Evolutionary conservation across 176 grass and related monocot genomes (phyloP).

Genomic region (Phoenix roebelenii): DNA sequence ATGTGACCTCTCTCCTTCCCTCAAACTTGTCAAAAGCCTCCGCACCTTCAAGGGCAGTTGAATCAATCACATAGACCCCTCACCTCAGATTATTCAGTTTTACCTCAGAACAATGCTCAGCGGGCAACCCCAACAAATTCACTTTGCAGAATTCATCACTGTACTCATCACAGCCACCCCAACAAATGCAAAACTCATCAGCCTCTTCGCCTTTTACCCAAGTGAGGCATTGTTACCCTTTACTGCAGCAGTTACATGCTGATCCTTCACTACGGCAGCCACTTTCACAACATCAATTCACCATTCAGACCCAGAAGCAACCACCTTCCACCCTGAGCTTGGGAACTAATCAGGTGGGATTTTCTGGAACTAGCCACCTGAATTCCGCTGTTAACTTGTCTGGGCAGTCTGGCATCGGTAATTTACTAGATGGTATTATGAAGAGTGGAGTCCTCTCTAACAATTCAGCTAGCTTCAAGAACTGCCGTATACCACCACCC

Average conservation of each 20-base stretch:
- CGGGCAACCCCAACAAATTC: too few species aligned
- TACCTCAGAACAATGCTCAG: constrained; percentile 25
- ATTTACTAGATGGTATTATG: constrained; percentile 53
- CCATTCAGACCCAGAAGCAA: constrained; percentile 2
- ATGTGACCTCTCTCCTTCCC: constrained; percentile 31
- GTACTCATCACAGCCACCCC: constrained; percentile 10
- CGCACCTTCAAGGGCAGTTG: constrained; percentile 19
- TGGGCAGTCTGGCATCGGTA: constrained; percentile 29
- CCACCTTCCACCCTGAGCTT: constrained; percentile 4
- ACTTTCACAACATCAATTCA: constrained; percentile 12
- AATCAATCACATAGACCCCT: constrained; percentile 13
- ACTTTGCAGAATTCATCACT: constrained; percentile 6
- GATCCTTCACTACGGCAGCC: constrained; percentile 27
- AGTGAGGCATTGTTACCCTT: constrained; percentile 17
- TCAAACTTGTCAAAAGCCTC: constrained; percentile 25
- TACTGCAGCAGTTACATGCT: constrained; percentile 23
- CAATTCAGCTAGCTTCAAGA: constrained; percentile 13
- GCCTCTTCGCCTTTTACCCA: constrained; percentile 15
- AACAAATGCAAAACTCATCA: constrained; percentile 37
- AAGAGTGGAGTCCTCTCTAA: constrained; percentile 50
- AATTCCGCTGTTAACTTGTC: constrained; percentile 12
- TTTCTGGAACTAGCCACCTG: constrained; percentile 24
- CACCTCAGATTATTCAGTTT: constrained; percentile 16
- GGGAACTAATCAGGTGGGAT: constrained; percentile 19
- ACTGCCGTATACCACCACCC: constrained; percentile 24